Evolutionary conservation across 2,329 filamentous ascomycete genomes (phyloP).

Genomic region (Aspergillus sp.): DNA sequence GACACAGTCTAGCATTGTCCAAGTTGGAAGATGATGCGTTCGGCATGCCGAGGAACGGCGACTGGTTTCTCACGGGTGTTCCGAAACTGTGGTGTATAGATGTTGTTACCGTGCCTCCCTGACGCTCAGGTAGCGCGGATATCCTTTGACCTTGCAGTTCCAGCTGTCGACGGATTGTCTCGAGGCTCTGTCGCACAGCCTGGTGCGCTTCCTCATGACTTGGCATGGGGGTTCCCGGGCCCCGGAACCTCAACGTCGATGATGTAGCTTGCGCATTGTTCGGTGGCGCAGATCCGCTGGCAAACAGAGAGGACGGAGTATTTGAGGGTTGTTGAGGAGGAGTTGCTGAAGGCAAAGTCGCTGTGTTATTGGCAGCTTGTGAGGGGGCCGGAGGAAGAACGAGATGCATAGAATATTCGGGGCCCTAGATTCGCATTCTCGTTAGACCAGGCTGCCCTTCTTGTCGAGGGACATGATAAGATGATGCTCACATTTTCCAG

Average conservation of each 20-base stretch:
- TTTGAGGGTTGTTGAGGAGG: constrained; percentile 6
- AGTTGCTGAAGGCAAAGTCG: neutral
- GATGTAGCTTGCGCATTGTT: neutral
- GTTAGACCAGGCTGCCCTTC: constrained; percentile 2
- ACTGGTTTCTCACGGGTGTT: neutral
- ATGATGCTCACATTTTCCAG: constrained; percentile 47
- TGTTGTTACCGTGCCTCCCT: neutral
- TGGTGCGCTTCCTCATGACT: constrained; percentile 19
- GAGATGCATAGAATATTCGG: constrained; percentile 40
- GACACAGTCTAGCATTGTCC: constrained; percentile 14
- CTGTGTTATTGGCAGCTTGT: constrained; percentile 8
- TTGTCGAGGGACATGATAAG: neutral
- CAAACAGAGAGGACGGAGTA: constrained; percentile 9
- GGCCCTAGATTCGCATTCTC: constrained; percentile 14
- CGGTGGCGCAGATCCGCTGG: constrained; percentile 5
- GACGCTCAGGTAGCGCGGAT: neutral
- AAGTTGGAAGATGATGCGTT: neutral
- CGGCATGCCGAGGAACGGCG: neutral
- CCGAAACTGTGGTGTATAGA: neutral
- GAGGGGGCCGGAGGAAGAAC: constrained; percentile 40
- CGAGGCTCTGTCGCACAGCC: constrained; percentile 22
- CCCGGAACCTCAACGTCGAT: constrained; percentile 16
- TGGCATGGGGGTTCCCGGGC: constrained; percentile 2
- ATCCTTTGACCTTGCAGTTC: constrained; percentile 16
- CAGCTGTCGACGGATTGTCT: constrained; percentile 21